Percentiles rank a stretch among this genome's conserved stretches.
Evolutionary conservation across 2,329 filamentous ascomycete species (phyloP).

Genomic region (Penicillium sclerotiorum): DNA sequence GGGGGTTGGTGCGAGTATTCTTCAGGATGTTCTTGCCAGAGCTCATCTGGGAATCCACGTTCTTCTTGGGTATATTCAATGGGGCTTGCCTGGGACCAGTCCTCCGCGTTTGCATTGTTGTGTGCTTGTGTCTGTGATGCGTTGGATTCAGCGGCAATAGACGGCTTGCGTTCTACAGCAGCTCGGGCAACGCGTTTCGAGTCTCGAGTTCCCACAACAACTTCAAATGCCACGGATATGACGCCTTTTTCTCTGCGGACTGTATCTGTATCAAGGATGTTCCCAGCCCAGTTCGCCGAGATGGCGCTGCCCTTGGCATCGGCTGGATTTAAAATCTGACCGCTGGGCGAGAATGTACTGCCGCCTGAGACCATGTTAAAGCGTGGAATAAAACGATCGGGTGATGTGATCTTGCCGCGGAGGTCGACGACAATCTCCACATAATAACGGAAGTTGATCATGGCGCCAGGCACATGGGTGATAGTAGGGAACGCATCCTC

Average conservation of each 20-base stretch:
- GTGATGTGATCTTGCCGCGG: constrained; percentile 79
- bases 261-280: constrained; percentile 83
- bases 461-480: constrained; percentile 80
- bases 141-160: constrained; percentile 33
- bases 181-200: constrained; percentile 62
- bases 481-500: constrained; percentile 94
- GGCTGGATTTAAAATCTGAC: constrained; percentile 36
- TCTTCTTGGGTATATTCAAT: constrained; percentile 7
- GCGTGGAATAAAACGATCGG: constrained; percentile 66
- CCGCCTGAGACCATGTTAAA: constrained; percentile 54
- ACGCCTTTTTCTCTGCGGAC: constrained; percentile 88
- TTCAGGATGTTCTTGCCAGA: constrained; percentile 33
- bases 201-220: constrained; percentile 84
- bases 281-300: constrained; percentile 52
- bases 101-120: constrained; percentile 31
- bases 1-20: constrained; percentile 28
- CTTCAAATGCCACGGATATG: constrained; percentile 82
- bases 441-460: constrained; percentile 95
- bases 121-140: constrained; percentile 24
- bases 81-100: constrained; percentile 29
- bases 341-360: constrained; percentile 47
- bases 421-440: constrained; percentile 92
- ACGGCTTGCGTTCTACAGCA: constrained; percentile 35
- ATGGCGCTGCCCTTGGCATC: constrained; percentile 39
- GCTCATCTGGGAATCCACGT: constrained; percentile 5